Percentiles rank a stretch among this genome's conserved stretches.
phyloP scores from a whole-genome alignment of 1,139 yeast species.

The Debaryomyces sp. region DNA sequence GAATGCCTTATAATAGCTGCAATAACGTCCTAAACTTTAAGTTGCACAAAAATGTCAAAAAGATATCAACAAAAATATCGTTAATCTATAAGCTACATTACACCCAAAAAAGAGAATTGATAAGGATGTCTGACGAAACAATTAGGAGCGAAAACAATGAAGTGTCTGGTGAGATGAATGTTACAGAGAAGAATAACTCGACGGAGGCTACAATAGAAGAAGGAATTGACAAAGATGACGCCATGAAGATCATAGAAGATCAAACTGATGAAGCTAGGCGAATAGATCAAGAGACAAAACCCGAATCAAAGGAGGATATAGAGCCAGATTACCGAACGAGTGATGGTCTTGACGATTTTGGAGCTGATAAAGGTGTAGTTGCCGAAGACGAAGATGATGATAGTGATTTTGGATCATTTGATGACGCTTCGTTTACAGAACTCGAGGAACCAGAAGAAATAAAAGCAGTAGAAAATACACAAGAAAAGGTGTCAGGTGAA shows the following conservation, averaged over 20 bases:
- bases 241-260: neutral
- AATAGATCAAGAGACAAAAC: neutral
- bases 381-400: constrained; percentile 25
- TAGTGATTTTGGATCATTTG: constrained; percentile 45
- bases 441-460: constrained; percentile 17
- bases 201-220: neutral
- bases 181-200: neutral
- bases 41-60: constrained; percentile 1
- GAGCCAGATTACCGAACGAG: neutral
- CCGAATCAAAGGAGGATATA: neutral
- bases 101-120: neutral
- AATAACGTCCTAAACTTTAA: neutral
- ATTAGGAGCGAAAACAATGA: neutral
- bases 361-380: neutral
- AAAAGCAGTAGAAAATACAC: neutral
- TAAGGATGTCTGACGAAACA: neutral
- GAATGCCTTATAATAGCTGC: neutral
- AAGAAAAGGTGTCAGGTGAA: neutral
- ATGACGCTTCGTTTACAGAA: constrained; percentile 46
- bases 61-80: neutral
- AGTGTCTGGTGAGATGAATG: neutral
- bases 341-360: neutral
- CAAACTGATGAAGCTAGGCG: neutral
- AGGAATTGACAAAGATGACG: neutral
- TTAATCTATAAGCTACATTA: neutral